Base-by-base conservation (phyloP, 306 rosid genomes). In the Adenanthera pavonina region DNA sequence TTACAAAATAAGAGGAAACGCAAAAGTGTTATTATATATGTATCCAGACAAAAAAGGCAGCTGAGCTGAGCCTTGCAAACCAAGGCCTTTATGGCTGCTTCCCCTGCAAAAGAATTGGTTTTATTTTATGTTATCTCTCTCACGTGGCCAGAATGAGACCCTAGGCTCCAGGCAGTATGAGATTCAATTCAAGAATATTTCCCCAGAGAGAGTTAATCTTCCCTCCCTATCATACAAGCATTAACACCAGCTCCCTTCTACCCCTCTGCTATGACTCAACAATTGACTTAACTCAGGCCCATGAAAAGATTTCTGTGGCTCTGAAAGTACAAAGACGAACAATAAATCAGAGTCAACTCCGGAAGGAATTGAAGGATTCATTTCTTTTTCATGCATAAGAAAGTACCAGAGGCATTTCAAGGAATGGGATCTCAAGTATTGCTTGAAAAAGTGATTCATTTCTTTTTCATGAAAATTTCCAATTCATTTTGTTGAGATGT, bases 281-380 rank as follows among this genome's bases (percentile, higher is more conserved):
- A 60, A 81, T 46, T 64, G 65, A 77, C 69, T 25, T 48, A 17
- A 36, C 67, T 53, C n/a, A 72, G 77, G 67, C 54, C 74, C 77
- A 51, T 33, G 41, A 81, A 68, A 71, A 75, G 80, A 72, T 75
- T 25, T 77, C 60, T 71, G 51, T 48, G 53, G 48, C 81, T 75
- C 69, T 25, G 47, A 78, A 53, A 48, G 30, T 71, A 35, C 77
- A 66, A 81, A 57, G 41, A 73, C 34, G 3, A 35, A 38, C 15
- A 74, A 56, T 25, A 47, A 7, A 36, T 43, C 36, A 38, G 48
- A 76, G 60, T 57, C 34, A 47, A 65, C 69, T 57, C 71, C 36
- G 61, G 35, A 35, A 56, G 49, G 70, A 38, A 82, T 15, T 71
- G 74, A 47, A 35, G 71, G 34, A 48, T 17, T 72, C 49, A 25